phyloP scores from a whole-genome alignment of 2,329 filamentous ascomycete species.

The Sordariomycetes sp. region DNA sequence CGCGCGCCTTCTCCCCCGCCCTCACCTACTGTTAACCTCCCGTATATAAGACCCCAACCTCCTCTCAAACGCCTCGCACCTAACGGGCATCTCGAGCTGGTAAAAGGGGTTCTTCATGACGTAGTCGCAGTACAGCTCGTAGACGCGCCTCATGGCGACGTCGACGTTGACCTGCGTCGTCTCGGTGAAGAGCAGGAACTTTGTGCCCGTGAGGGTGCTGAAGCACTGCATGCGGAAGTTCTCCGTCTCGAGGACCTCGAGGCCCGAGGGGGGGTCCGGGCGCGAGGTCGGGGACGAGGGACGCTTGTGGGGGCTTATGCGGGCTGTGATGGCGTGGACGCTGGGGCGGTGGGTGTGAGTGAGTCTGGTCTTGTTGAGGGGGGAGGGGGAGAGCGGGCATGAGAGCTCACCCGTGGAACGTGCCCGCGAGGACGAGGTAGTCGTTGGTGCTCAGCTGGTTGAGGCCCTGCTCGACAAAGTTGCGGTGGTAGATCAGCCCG shows the following conservation, averaged over 20 bases:
- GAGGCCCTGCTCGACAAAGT: slow-evolving; percentile 74
- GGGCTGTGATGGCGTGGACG: slow-evolving; percentile 56
- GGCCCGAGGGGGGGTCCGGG: slow-evolving; percentile 57
- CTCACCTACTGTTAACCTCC: slow-evolving; percentile 47
- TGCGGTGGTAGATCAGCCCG: slow-evolving; percentile 89
- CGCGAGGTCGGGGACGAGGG: slow-evolving; percentile 26
- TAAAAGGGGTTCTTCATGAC: slow-evolving; percentile 99
- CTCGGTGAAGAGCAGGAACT: slow-evolving; percentile 93
- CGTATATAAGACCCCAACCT: slow-evolving; percentile 72
- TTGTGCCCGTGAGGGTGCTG: slow-evolving; percentile 84
- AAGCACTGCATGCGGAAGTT: slow-evolving; percentile 96
- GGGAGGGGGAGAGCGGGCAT: slow-evolving; percentile 11
- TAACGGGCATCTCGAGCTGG: slow-evolving; percentile 91
- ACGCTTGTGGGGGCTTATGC: slow-evolving; percentile 41
- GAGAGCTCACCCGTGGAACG: slow-evolving; percentile 68
- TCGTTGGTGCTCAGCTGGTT: slow-evolving; percentile 89
- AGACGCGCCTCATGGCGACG: slow-evolving; percentile 68
- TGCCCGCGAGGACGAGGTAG: slow-evolving; percentile 90
- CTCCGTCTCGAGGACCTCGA: slow-evolving; percentile 87
- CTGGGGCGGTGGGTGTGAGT: slow-evolving; percentile 20
- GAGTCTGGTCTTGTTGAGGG: slow-evolving; percentile 4
- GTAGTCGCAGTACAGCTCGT: slow-evolving; percentile 91
- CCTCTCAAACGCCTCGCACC: slow-evolving; percentile 90
- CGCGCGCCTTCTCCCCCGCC: no score
- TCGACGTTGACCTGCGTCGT: slow-evolving; percentile 78